Evolutionary conservation across 352 stramenopile genomes (phyloP).

Genomic region (Blastocystis sp.): DNA sequence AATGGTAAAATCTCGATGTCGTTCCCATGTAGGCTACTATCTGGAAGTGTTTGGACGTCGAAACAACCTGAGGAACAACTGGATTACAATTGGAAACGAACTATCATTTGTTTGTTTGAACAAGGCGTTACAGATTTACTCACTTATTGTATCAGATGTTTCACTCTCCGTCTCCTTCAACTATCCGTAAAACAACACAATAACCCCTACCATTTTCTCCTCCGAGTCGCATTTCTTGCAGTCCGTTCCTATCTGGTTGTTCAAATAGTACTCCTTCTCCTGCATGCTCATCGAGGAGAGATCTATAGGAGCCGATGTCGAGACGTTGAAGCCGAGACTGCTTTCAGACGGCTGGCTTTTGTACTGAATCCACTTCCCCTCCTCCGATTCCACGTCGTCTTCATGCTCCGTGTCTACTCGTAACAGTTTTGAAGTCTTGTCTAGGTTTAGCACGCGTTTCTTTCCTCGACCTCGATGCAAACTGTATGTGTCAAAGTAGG

Average conservation of each 20-base stretch:
- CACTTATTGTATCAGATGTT: neutral
- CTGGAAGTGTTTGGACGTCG: slow-evolving; percentile 61
- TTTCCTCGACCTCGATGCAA: too few relatives aligned
- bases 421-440: too few relatives aligned
- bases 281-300: too few relatives aligned
- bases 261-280: neutral
- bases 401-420: too few relatives aligned
- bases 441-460: too few relatives aligned
- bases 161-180: neutral
- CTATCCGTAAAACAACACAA: neutral
- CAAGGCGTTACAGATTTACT: neutral
- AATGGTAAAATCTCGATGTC: neutral
- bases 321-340: too few relatives aligned
- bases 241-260: neutral
- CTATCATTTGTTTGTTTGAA: neutral
- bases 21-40: slow-evolving; percentile 57
- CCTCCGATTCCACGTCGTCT: too few relatives aligned
- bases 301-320: too few relatives aligned
- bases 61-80: slow-evolving; percentile 61
- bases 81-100: slow-evolving; percentile 57
- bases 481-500: too few relatives aligned
- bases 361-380: neutral
- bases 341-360: too few relatives aligned
- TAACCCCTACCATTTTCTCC: neutral
- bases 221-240: neutral